These are phyloP conservation scores for Sporothrix euskadiensis DNA, from an alignment of 2,329 filamentous ascomycete species.

Conservation along the genomic window DNA sequence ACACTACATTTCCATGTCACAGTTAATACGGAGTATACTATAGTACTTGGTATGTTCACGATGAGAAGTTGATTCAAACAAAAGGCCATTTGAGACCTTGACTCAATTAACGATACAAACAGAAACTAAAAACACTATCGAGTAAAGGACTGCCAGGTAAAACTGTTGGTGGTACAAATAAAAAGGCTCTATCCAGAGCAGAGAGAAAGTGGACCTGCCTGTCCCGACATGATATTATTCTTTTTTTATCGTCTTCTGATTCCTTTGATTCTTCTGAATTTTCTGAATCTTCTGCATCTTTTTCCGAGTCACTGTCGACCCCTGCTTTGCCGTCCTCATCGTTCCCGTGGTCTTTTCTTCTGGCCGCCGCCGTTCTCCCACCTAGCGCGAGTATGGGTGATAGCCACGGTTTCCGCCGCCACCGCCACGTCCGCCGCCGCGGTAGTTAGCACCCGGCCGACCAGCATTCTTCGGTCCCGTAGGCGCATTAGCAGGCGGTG, in stretches of 20 bases:
- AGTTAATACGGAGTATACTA: no score
- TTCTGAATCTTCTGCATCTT: not conserved
- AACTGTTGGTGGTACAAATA: constrained; percentile 18
- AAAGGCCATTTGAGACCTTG: no score
- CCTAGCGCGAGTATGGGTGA: constrained; percentile 65
- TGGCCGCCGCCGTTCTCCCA: not conserved
- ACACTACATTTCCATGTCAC: no score
- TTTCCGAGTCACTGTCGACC: not conserved
- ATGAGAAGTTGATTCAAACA: not conserved
- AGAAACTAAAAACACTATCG: not conserved
- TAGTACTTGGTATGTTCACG: no score
- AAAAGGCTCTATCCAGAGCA: not conserved
- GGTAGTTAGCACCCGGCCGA: constrained; percentile 87
- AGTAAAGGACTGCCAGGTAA: not conserved
- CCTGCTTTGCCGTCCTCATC: not conserved
- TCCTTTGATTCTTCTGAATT: not conserved
- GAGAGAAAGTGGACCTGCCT: not conserved
- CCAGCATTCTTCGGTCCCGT: constrained; percentile 96
- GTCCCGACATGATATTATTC: not conserved
- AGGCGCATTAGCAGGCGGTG: constrained; percentile 76
- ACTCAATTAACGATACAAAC: not conserved
- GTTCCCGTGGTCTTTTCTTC: not conserved
- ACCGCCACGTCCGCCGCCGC: constrained; percentile 77
- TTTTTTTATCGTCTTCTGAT: not conserved
- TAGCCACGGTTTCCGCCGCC: constrained; percentile 61